A percentile compares a stretch with the other conserved stretches of the same genome.
phyloP scores from a whole-genome alignment of 202 grass and related monocot genomes.

The Panicum virgatum region DNA sequence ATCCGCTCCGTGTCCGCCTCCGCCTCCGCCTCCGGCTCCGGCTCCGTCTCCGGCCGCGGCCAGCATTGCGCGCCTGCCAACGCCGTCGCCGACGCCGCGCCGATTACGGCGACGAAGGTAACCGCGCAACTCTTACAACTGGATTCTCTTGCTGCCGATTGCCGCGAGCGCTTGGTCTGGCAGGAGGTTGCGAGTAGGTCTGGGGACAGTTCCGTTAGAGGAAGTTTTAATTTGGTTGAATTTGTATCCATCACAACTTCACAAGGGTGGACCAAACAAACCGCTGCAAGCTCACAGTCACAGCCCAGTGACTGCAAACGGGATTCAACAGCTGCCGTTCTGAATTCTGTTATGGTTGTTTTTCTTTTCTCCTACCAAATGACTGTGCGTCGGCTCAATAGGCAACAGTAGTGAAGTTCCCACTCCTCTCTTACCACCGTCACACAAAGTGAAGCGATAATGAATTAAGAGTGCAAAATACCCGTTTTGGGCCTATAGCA shows the following conservation, averaged over 20 bases:
- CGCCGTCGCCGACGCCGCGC: constrained; percentile 47
- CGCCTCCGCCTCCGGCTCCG: not conserved
- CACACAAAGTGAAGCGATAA: not conserved
- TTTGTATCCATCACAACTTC: not conserved
- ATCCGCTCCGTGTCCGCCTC: not conserved
- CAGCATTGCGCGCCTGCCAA: constrained; percentile 40
- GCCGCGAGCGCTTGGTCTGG: not conserved
- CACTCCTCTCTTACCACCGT: not conserved
- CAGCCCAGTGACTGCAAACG: not conserved
- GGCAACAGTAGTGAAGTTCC: not conserved
- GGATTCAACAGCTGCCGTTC: not conserved
- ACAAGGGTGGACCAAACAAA: not conserved
- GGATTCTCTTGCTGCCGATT: not conserved
- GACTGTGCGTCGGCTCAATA: no score
- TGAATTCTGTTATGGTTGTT: not conserved
- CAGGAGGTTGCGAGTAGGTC: not conserved
- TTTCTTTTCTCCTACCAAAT: not conserved
- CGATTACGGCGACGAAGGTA: constrained; percentile 37
- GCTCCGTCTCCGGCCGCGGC: not conserved
- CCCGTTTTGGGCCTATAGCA: no score
- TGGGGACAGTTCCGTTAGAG: not conserved
- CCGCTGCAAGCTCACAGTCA: not conserved
- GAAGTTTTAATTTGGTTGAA: not conserved
- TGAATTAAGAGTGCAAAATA: no score
- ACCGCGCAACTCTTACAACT: not conserved